These are phyloP conservation scores for Medicago lupulina DNA, from an alignment of 306 rosid species.

Conservation along the genomic window DNA sequence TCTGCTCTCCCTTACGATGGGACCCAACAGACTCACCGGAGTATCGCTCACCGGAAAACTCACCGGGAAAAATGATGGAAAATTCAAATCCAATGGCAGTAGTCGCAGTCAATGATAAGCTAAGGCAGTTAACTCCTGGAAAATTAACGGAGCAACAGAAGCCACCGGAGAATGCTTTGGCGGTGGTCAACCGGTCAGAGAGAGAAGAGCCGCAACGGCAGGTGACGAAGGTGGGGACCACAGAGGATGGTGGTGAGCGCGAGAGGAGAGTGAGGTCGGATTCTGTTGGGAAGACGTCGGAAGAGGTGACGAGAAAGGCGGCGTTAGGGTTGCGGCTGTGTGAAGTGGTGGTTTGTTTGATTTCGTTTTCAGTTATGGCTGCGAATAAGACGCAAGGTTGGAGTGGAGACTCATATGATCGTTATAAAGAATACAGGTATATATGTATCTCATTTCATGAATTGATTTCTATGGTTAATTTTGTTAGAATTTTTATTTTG, in stretches of 20 bases:
- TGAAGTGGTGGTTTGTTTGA: constrained; percentile 72
- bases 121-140: constrained; percentile 44
- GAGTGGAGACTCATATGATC: constrained; percentile 96
- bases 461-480: neutral
- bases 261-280: constrained; percentile 48
- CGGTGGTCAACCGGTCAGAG: constrained; percentile 41
- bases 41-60: constrained; percentile 56
- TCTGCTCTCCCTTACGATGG: constrained; percentile 67
- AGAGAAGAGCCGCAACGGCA: constrained; percentile 53
- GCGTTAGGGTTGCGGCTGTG: constrained; percentile 84
- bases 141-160: constrained; percentile 36
- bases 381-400: constrained; percentile 92
- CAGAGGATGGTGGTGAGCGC: constrained; percentile 1
- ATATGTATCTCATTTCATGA: too few relatives aligned
- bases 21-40: constrained; percentile 64
- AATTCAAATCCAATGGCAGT: constrained; percentile 68
- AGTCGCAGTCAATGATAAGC: constrained; percentile 46
- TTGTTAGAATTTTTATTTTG: neutral
- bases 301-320: constrained; percentile 54
- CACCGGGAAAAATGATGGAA: constrained; percentile 52
- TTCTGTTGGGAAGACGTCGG: constrained; percentile 44
- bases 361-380: constrained; percentile 94
- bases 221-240: constrained; percentile 52
- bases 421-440: constrained; percentile 98
- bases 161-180: constrained; percentile 45